Conservation (phyloP, 371 early-diverging fungal species). For the Mortierella sp. region DNA sequence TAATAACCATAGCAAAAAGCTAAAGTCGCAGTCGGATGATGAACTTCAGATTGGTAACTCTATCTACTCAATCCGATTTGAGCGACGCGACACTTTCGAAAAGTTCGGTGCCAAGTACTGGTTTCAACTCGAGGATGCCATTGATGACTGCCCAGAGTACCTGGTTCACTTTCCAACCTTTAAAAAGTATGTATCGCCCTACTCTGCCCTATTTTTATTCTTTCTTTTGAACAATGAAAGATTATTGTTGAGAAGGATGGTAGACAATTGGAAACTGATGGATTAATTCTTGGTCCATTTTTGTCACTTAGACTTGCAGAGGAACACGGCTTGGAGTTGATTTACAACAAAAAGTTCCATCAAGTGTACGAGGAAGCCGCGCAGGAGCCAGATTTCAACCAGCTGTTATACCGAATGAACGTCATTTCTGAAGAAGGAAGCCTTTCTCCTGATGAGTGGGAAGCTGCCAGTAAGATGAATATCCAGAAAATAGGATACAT, state of each 20-base stretch:
- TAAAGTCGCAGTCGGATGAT: constrained; percentile 53
- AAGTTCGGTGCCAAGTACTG: constrained; percentile 90
- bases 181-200: constrained; percentile 61
- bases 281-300: not conserved
- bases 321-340: constrained; percentile 82
- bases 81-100: constrained; percentile 66
- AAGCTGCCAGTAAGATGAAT: constrained; percentile 76
- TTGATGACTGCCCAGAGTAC: constrained; percentile 98
- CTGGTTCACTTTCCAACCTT: constrained; percentile 89
- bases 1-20: constrained; percentile 55
- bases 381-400: constrained; percentile 58
- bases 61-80: constrained; percentile 87
- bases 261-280: not conserved
- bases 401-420: constrained; percentile 82
- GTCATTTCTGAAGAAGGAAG: constrained; percentile 76
- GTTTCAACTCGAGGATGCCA: constrained; percentile 97
- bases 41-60: constrained; percentile 82
- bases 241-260: not conserved
- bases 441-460: constrained; percentile 91
- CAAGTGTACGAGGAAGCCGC: constrained; percentile 75
- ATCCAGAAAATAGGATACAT: not conserved
- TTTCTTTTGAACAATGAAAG: not conserved
- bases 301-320: constrained; percentile 73
- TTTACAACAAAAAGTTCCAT: constrained; percentile 83
- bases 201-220: not conserved